Percentiles rank a stretch among this genome's conserved stretches.
Evolutionary conservation across 129 eudicot genomes (phyloP).

Genomic region (Erigeron canadensis): DNA sequence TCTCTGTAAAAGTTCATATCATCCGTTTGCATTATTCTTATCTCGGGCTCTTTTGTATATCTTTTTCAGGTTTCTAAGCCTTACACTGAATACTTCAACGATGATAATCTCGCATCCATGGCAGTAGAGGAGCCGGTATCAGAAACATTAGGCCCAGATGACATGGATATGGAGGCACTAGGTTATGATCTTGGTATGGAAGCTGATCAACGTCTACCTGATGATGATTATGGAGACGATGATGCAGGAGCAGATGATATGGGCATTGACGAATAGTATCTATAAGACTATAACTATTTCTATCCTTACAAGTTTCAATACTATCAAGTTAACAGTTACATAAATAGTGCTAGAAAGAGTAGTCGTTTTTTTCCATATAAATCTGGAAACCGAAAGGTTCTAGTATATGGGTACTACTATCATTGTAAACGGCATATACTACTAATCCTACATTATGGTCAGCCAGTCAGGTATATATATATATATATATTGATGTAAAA

Average conservation of each 20-base stretch:
- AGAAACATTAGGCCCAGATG: constrained; percentile 36
- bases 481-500: not conserved
- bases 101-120: constrained; percentile 46
- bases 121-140: constrained; percentile 34
- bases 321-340: not conserved
- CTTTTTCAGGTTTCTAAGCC: constrained; percentile 71
- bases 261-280: constrained; percentile 50
- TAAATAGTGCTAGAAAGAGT: not conserved
- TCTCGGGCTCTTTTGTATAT: constrained; percentile 4
- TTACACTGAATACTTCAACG: constrained; percentile 53
- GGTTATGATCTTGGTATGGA: constrained; percentile 31
- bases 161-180: constrained; percentile 39
- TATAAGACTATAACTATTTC: not conserved
- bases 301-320: not conserved
- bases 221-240: constrained; percentile 64
- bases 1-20: not conserved
- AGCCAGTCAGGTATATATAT: too few species aligned
- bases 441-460: not conserved
- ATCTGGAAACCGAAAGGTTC: not conserved
- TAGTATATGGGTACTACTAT: not conserved
- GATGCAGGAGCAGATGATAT: constrained; percentile 54
- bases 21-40: not conserved
- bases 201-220: constrained; percentile 42
- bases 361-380: not conserved
- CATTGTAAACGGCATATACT: not conserved